Base-by-base conservation (phyloP, 1,284 basidiomycete genomes). In the Spongispora temasekensis region DNA sequence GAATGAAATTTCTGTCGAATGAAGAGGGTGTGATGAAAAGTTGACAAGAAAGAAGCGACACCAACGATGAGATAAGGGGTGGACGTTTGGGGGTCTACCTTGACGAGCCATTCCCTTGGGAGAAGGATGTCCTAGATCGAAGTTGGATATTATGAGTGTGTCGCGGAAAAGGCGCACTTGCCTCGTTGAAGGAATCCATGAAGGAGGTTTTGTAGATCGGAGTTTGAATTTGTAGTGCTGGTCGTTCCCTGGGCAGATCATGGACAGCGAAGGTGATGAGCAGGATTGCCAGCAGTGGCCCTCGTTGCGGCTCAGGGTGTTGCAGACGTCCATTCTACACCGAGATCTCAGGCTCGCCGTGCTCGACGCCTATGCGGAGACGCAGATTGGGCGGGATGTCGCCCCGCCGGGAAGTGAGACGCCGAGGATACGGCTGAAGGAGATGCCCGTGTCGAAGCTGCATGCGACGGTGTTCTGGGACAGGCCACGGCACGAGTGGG, bases 391-490 rank as follows among this genome's bases (percentile, higher is more conserved):
- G 13, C 80, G 91, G 52, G 90, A 93, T 68, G 70, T 79, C 31
- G 77, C 83, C 3, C 76, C 81, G 2, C 64, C 75, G 23, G 82
- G 82, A 13, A 79, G 76, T 19, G 77, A 78, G 32, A 82, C 75
- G 2, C 88, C 90, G 15, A 81, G 85, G 50, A 79, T 93, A 56
- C 84, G 91, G 51, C 76, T 93, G 35, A 91, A 90, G 72, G 90
- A 93, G 75, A 89, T 93, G 86, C 82, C 84, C 63, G 89, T 91
- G 10, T 91, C 90, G 3, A 93, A 92, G 73, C 66, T 90, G 56
- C 91, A 93, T 68, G 88, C 90, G 10, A 89, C 87, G 4, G 78
- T 82, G 1, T 93, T 83, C 68, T 91, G 87, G 87, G 89, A 92
- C 68, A 75, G 77, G 31, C 73, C 74, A 21, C 78, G 81, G 59